Evolutionary conservation across 176 grass and related monocot species (phyloP), one percentile per base, ranked within the genome.

Genomic region (Tillandsia leiboldiana): DNA sequence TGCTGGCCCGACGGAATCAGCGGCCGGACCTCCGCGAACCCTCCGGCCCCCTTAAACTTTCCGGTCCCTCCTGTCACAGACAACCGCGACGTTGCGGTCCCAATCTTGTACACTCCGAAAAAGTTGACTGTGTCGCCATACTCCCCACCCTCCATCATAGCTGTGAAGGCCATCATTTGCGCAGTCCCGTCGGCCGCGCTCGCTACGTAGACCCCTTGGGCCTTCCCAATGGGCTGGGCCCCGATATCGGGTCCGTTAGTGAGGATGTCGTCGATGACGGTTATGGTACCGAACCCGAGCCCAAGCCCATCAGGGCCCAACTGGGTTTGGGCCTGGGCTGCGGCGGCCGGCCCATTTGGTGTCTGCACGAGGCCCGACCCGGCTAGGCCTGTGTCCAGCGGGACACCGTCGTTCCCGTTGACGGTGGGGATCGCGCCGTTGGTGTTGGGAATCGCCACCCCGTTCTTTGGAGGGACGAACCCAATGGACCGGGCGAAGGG

Each of bases 91-190:
- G 83, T 65, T 9, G 75, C 65, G 1, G 75, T 86, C 9, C 83
- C 76, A 10, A 86, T 76, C 70, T 77, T 86, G 70, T 90, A 86
- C 24, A 81, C 76, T 1, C 87, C 87, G 56, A 86, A 90, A 67
- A 90, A 83, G 72, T 89, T 90, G 26, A 90, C 51, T 11, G 80
- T 86, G 74, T 90, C 87, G 3, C 87, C 87, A 64, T 86, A 86
- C 77, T 86, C 87, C 14, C 80, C 87, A 50, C 83, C 73, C 29
- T 90, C 83, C 83, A 90, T 90, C 77, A 86, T 86, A 6, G 76
- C 87, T 15, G 83, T 86, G 70, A 86, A 86, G 59, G 72, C 79
- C 87, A 90, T 86, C 87, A 90, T 83, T 65, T 90, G 87, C 26
- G 82, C 65, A 33, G 83, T 65, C 51, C 87, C 80, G 9, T 86